phyloP scores from a whole-genome alignment of 176 grass and related monocot genomes.

The Oryza longistaminata region DNA sequence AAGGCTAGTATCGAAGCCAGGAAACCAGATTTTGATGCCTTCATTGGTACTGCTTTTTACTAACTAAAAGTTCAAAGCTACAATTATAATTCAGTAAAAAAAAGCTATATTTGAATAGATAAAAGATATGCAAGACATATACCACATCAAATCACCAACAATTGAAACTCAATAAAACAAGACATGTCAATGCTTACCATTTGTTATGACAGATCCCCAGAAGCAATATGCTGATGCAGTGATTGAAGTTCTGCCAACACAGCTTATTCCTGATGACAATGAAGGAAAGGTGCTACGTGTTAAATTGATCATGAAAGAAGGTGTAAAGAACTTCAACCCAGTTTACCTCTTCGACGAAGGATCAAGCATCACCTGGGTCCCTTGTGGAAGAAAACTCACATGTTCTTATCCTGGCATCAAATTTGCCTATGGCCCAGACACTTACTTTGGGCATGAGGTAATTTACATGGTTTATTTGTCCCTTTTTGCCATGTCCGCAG shows the following conservation, averaged over 20 bases:
- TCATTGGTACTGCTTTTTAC: slow-evolving; percentile 60
- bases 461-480: slow-evolving; percentile 19
- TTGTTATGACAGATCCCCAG: slow-evolving; percentile 67
- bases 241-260: slow-evolving; percentile 86
- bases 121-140: background rate
- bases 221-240: slow-evolving; percentile 88
- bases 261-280: slow-evolving; percentile 82
- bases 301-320: slow-evolving; percentile 85
- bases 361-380: slow-evolving; percentile 81
- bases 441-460: slow-evolving; percentile 83
- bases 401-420: slow-evolving; percentile 93
- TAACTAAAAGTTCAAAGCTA: slow-evolving; percentile 6
- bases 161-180: slow-evolving; percentile 18
- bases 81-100: background rate
- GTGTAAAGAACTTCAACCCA: slow-evolving; percentile 65
- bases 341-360: slow-evolving; percentile 94
- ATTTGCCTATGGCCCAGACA: slow-evolving; percentile 75
- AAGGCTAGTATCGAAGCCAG: slow-evolving; percentile 81
- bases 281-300: slow-evolving; percentile 87
- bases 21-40: slow-evolving; percentile 92
- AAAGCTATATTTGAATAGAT: background rate
- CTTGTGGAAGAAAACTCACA: slow-evolving; percentile 88
- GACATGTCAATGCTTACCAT: slow-evolving; percentile 10
- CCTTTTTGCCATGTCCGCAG: background rate
- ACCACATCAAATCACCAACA: slow-evolving; percentile 3